Evolutionary conservation across 257 asterid species (phyloP).

Genomic region (Verbena officinalis): DNA sequence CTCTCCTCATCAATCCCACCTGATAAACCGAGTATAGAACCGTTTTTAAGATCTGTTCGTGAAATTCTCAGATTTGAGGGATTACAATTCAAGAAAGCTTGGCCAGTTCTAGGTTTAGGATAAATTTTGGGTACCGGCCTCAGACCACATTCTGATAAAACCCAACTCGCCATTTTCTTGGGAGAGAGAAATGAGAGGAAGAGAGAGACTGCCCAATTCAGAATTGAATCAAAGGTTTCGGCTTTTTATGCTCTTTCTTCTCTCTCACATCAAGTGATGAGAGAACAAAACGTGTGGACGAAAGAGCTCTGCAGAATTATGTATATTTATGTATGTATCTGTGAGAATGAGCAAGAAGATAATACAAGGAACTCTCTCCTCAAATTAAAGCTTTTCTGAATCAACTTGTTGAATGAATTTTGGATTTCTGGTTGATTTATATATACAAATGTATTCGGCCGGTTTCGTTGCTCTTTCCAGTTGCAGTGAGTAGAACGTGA

Average conservation of each 20-base stretch:
- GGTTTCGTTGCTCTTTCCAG: conserved; percentile 27
- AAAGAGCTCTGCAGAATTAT: not conserved
- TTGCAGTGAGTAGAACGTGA: conserved; percentile 23
- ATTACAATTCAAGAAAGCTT: conserved; percentile 17
- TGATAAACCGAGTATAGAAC: conserved; percentile 21
- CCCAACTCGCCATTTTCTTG: conserved; percentile 42
- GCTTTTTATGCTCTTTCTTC: conserved; percentile 8
- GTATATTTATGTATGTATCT: conserved; percentile 6
- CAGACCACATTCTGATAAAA: conserved; percentile 42
- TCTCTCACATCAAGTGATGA: conserved; percentile 22
- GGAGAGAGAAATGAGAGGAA: too few species aligned
- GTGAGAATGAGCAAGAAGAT: conserved; percentile 33
- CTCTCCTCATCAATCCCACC: conserved; percentile 35
- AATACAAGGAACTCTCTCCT: conserved; percentile 44
- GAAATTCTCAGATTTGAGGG: conserved; percentile 34
- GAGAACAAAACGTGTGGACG: conserved; percentile 35
- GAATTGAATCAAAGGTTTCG: conserved; percentile 24
- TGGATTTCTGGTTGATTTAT: conserved; percentile 27
- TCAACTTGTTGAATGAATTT: conserved; percentile 33
- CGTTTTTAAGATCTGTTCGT: conserved; percentile 28
- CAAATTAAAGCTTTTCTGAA: conserved; percentile 26
- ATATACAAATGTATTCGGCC: conserved; percentile 7
- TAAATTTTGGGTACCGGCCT: conserved; percentile 40
- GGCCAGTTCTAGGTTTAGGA: conserved; percentile 43
- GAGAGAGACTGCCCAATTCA: not conserved